Evolutionary conservation across 2,329 filamentous ascomycete species (phyloP).

Genomic region (Thielaviopsis punctulata): DNA sequence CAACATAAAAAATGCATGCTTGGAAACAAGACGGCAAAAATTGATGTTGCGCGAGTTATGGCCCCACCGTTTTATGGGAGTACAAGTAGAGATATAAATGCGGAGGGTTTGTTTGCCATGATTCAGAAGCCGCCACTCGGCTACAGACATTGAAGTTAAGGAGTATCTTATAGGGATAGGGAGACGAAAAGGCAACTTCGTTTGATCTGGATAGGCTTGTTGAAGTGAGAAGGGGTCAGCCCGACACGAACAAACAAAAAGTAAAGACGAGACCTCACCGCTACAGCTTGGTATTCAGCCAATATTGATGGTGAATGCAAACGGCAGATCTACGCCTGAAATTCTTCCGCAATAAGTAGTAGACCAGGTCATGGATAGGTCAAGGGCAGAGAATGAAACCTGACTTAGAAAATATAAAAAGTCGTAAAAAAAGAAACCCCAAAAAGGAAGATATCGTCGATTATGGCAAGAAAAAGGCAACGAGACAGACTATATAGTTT

Average conservation of each 20-base stretch:
- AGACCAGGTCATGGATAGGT: too few relatives aligned
- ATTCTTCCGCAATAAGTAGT: too few relatives aligned
- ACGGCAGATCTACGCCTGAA: background rate
- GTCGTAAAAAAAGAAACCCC: background rate
- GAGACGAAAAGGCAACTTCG: background rate
- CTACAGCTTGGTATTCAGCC: background rate
- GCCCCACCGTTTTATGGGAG: background rate
- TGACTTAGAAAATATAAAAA: background rate
- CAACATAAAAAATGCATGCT: background rate
- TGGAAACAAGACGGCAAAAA: too few relatives aligned
- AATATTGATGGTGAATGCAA: background rate
- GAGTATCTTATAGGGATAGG: background rate
- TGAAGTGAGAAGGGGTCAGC: background rate
- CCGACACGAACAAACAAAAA: background rate
- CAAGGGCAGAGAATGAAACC: too few relatives aligned
- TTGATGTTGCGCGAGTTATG: background rate
- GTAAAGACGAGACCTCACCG: background rate
- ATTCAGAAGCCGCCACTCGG: background rate
- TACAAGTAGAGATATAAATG: background rate
- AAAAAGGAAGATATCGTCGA: background rate
- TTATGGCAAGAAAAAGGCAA: background rate
- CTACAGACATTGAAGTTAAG: background rate
- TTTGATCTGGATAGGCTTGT: background rate
- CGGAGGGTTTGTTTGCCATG: background rate
- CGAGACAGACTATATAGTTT: background rate